Evolutionary conservation across 805 yeast genomes (phyloP), one percentile per base, ranked within the genome.

Genomic region (Yarrowia keelungensis): DNA sequence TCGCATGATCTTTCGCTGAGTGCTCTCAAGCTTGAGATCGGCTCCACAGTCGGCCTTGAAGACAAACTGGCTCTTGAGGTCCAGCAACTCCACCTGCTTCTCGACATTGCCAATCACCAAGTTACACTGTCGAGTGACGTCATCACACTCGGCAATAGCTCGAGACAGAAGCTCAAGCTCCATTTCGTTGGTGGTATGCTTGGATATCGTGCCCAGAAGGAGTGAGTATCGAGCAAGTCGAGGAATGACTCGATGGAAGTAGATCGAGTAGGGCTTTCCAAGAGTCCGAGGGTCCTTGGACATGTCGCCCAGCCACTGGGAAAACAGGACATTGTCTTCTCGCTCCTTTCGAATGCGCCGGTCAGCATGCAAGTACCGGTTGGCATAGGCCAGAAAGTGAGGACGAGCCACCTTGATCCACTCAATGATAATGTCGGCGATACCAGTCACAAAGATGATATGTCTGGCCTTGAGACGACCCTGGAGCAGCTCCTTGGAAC

Each of bases 361-460:
- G 22, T 77, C 79, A 0, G 80, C 74, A 67, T 74, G 71, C 26
- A 76, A 71, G 59, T 78, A 77, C 36, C 73, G 75, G n/a, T 74
- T 84, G 46, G 91, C 89, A 73, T 90, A 90, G 46, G 79, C 80
- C 22, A 87, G 71, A 66, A 89, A 87, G 0, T 87, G 81, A 1
- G 79, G 79, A 26, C 81, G 79, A 0, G 91, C 92, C 22, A 80
- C 82, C 38, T 79, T 79, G 1, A 88, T 81, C 97, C 97, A 91
- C 19, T 83, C 82, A 39, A 82, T 76, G 71, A 89, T 85, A 11
- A 90, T 81, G 58, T 86, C 86, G 3, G 89, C 90, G 15, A 90
- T 82, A 9, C 86, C 86, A 43, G 82, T 83, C 14, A 91, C 84
- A 69, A 86, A 88, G 3, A 85, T 78, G 32, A 84, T 79, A 53